Base-by-base conservation (phyloP, 2,329 filamentous ascomycete genomes). In the Sphaceloma murrayae region DNA sequence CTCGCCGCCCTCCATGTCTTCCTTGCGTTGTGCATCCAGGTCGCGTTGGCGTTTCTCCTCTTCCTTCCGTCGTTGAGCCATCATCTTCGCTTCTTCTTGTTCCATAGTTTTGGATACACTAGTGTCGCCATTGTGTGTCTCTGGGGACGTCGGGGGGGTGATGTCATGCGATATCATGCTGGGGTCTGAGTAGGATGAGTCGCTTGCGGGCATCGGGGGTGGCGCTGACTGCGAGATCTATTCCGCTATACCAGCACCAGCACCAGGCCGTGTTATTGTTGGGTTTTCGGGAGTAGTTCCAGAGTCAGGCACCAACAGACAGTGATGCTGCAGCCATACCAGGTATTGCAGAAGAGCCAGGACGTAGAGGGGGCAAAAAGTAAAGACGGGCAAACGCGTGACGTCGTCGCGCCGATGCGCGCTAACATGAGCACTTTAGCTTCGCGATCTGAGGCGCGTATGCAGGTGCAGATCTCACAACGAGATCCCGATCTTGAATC, bases 51-150 rank as follows among this genome's bases (percentile, higher is more conserved):
- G 64, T 55, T 67, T 67, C 49, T 59, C 61, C 45, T 72, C 67
- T 48, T 65, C 55, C 39, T 66, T 65, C 38, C 63, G 58, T 45
- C 67, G 62, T 29, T 60, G 56, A 33, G 54, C 48, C 14, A 58
- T 60, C 64, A 72, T 69, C 18, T 60, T 57, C 43, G 65, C 62
- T 48, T 72, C 68, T 48, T 72, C 69, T 19, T 55, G 57, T 48
- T 64, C 58, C 64, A 71, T 65, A 17, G 60, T 54, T 42, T 62
- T 56, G 4, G 65, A 62, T 1, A 65, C 52, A 17, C 53, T 55
- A 45, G 47, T 50, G 34, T 56, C 51, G 39, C 48, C 49, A 29
- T 51, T 50, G 10, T 57, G 53, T 27, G 34, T 43, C 5, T 47
- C 30, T n/a, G 60, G 57, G 22, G 60, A 61, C 6, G 58, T 60